Conservation (phyloP, 2,329 filamentous ascomycete species). For the Aspergillus costaricaensis region DNA sequence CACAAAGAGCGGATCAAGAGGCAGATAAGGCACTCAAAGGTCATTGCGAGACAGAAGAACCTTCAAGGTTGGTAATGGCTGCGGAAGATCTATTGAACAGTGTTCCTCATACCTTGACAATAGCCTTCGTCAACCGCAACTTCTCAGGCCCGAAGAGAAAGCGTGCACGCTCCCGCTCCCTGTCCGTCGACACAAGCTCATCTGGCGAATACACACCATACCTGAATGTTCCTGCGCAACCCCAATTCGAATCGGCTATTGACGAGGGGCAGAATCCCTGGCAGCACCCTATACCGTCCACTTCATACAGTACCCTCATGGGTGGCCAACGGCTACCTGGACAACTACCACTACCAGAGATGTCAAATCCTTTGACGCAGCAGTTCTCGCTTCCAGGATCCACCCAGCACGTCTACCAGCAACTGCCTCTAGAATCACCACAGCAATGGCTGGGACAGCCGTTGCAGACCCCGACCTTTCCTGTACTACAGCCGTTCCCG, state of each 20-base stretch:
- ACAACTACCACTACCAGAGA: background rate
- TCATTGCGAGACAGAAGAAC: conserved; percentile 75
- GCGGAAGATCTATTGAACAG: background rate
- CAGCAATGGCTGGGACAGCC: background rate
- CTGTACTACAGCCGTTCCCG: background rate
- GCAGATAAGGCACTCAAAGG: conserved; percentile 94
- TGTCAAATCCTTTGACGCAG: background rate
- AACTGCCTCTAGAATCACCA: background rate
- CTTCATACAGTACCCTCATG: background rate
- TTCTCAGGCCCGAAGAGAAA: background rate
- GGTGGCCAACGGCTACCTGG: background rate
- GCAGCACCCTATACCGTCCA: background rate
- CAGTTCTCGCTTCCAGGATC: background rate
- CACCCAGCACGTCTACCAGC: background rate
- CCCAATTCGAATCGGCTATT: background rate
- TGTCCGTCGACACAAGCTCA: background rate
- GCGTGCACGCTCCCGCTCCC: background rate
- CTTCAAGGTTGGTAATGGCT: conserved; percentile 37
- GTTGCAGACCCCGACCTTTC: background rate
- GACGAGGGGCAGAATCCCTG: background rate
- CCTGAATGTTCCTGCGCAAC: background rate
- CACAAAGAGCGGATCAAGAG: conserved; percentile 96
- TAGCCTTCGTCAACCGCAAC: background rate
- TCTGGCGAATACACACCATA: background rate
- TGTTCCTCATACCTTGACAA: background rate